Evolutionary conservation across 1,284 basidiomycete genomes (phyloP), one percentile per base, ranked within the genome.

Genomic region (Rhodotorula sp.): DNA sequence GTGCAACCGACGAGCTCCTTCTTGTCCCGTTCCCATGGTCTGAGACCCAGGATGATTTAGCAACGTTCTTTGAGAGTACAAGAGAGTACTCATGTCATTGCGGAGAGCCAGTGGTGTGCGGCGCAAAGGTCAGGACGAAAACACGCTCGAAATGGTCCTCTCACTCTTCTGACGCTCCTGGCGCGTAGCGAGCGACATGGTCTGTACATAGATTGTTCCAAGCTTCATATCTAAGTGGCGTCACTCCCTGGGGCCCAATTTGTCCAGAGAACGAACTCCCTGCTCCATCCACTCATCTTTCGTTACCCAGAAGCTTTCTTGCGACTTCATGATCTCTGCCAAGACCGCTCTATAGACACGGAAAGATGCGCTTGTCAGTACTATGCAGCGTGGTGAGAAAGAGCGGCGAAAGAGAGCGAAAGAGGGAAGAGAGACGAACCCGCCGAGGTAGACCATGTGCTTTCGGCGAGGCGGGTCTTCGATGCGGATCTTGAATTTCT

Each of bases 401-500:
- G 20, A 31, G 58, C 7, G 58, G 46, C 39, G 39, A 39, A 21
- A 47, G 23, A 20, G 43, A 21, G n/a, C 2, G 52, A 48, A n/a
- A 29, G n/a, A 26, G 23, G 43, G 10, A 23, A 43, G 15, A 18
- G 12, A 34, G 48, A 63, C 65, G 46, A 5, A 60, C 58, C 96
- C 96, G 52, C 97, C 96, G 18, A 99, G 87, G 89, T 98, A 99
- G 65, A 98, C 96, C 94, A 97, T 97, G 83, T 98, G 95, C 84
- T 98, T 98, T 81, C 97, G 87, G 79, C 94, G 89, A 43, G 96
- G 96, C 26, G 96, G 94, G 82, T 99, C 96, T 83, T 99, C 96
- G 79, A 99, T 97, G 59, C 91, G 88, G 81, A 98, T 94, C 85
- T 99, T 99, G 87, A 99, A 99, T 90, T 97, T 95, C 93, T 98